Evolutionary conservation across 2,329 filamentous ascomycete species (phyloP).

Genomic region (Bipolaris bicolor): DNA sequence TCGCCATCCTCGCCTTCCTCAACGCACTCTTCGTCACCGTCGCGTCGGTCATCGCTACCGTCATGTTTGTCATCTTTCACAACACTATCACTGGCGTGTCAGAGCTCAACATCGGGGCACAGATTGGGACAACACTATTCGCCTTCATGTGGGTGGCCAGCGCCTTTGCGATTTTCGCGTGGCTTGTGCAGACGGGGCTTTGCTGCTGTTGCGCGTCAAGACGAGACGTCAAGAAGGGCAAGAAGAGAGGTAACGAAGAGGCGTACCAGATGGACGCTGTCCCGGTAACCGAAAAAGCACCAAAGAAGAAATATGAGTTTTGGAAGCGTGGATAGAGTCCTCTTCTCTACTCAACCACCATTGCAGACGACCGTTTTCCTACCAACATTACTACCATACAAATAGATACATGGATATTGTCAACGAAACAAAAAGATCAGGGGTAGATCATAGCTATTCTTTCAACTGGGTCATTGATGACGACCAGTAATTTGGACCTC

Average conservation of each 20-base stretch:
- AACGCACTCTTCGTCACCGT: conserved; percentile 70
- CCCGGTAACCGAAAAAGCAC: conserved; percentile 4
- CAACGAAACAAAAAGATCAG: neutral
- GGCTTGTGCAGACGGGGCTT: conserved; percentile 73
- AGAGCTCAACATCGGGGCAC: conserved; percentile 76
- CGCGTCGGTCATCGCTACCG: conserved; percentile 77
- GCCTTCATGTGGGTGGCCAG: conserved; percentile 88
- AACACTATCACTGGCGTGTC: conserved; percentile 73
- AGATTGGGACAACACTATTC: conserved; percentile 76
- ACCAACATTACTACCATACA: neutral
- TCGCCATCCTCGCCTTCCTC: conserved; percentile 71
- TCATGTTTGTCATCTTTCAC: conserved; percentile 82
- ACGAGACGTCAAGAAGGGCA: conserved; percentile 59
- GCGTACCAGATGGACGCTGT: conserved; percentile 35
- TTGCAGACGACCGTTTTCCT: neutral
- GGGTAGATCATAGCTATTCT: neutral
- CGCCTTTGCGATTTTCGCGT: conserved; percentile 70
- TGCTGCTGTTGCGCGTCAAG: conserved; percentile 75
- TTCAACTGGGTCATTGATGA: neutral
- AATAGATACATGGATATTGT: neutral
- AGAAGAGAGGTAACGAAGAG: conserved; percentile 53
- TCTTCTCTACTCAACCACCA: neutral
- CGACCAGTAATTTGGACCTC: neutral
- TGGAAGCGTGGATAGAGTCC: conserved; percentile 24
- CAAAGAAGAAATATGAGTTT: conserved; percentile 23